phyloP scores from a whole-genome alignment of 2,329 filamentous ascomycete species.

The Xylaria sp. region DNA sequence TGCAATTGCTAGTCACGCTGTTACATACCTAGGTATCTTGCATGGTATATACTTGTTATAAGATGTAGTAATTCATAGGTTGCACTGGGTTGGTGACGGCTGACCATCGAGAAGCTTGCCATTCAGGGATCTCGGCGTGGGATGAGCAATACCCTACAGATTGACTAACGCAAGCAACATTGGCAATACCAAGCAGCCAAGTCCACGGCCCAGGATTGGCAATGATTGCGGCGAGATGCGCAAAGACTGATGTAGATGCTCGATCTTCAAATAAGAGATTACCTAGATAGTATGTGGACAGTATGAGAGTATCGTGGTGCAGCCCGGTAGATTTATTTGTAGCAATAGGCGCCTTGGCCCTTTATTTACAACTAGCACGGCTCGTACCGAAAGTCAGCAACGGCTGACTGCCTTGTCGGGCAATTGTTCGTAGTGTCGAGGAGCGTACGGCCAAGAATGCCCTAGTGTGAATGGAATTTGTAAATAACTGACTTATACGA shows the following conservation, averaged over 20 bases:
- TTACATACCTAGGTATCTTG: background rate
- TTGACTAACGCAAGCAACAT: constrained; percentile 8
- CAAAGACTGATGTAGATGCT: background rate
- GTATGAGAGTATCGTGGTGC: background rate
- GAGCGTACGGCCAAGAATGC: constrained; percentile 3
- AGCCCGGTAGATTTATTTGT: background rate
- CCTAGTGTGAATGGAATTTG: constrained; percentile 22
- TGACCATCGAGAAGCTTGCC: constrained; percentile 21
- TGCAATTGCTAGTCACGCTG: background rate
- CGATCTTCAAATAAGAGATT: too few relatives aligned
- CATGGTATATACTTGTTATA: constrained; percentile 15
- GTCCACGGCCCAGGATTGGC: constrained; percentile 4
- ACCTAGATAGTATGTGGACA: background rate
- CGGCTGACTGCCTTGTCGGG: constrained; percentile 14
- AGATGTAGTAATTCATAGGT: constrained; percentile 26
- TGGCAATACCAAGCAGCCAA: constrained; percentile 10
- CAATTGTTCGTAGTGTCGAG: background rate
- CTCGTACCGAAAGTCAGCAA: constrained; percentile 21
- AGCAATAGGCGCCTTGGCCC: constrained; percentile 18
- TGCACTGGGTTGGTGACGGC: constrained; percentile 23
- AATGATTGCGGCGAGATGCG: constrained; percentile 18
- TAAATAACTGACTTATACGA: background rate
- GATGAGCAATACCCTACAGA: constrained; percentile 21
- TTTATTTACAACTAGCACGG: constrained; percentile 16
- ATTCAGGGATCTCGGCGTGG: constrained; percentile 25